These are phyloP conservation scores for Globisporangium spiculum DNA, from an alignment of 352 stramenopile species.

Conservation along the genomic window DNA sequence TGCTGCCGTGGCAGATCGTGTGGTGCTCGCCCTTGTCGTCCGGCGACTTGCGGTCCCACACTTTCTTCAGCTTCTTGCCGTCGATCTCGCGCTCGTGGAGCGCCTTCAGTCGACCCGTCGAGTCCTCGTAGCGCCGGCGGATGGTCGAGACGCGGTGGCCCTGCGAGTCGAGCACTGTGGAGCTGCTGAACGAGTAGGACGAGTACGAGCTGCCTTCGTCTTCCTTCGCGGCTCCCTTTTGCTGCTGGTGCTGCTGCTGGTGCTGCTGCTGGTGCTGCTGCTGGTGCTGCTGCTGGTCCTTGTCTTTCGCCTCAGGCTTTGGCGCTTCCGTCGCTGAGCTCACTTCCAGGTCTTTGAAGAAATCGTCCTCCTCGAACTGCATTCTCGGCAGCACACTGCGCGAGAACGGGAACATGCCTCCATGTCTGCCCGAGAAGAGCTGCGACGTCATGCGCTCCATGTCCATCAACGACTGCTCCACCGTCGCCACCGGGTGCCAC, in stretches of 20 bases:
- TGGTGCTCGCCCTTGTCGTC: constrained; percentile 60
- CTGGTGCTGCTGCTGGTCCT: background rate
- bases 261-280: background rate
- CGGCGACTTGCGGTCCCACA: constrained; percentile 26
- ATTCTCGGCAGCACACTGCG: background rate
- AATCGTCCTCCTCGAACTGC: background rate
- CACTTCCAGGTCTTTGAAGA: background rate
- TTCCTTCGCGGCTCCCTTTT: background rate
- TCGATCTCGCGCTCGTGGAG: background rate
- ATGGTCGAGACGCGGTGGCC: background rate
- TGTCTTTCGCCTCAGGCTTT: background rate
- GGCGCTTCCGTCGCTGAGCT: background rate
- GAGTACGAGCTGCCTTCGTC: background rate
- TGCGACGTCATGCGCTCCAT: constrained; percentile 1
- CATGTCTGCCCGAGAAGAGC: background rate
- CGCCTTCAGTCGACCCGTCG: background rate
- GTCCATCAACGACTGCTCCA: background rate
- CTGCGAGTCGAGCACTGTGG: background rate
- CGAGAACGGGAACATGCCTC: background rate
- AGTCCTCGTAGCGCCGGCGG: background rate
- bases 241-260: background rate
- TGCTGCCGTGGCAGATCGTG: constrained; percentile 35
- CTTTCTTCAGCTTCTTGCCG: background rate
- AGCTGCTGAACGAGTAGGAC: background rate
- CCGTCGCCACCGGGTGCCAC: background rate